Percentiles rank a stretch among this genome's conserved stretches.
These are phyloP conservation scores for Curvularia lunata DNA, from an alignment of 2,329 filamentous ascomycete species.

Conservation along the genomic window DNA sequence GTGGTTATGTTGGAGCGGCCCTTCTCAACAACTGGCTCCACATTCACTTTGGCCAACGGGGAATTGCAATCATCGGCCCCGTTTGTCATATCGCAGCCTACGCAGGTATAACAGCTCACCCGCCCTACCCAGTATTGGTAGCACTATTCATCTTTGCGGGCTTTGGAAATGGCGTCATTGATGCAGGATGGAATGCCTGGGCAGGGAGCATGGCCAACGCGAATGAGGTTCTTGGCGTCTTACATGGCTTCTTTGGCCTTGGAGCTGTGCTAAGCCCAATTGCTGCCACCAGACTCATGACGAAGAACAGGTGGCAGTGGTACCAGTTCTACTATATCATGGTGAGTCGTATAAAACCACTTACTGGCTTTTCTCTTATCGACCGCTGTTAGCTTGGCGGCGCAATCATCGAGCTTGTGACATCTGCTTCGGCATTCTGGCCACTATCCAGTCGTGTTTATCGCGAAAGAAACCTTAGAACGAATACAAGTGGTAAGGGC, in stretches of 20 bases:
- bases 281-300: constrained; percentile 72
- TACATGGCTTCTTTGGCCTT: constrained; percentile 73
- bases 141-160: constrained; percentile 69
- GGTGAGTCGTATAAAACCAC: constrained; percentile 28
- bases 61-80: constrained; percentile 70
- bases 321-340: constrained; percentile 77
- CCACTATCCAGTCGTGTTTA: constrained; percentile 62
- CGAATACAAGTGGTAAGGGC: constrained; percentile 51
- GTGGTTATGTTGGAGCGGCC: constrained; percentile 67
- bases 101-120: background rate
- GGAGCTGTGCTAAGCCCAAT: constrained; percentile 72
- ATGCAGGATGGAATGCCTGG: constrained; percentile 65
- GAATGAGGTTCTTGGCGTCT: constrained; percentile 73
- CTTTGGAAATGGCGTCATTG: constrained; percentile 72
- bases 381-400: constrained; percentile 44
- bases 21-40: constrained; percentile 69
- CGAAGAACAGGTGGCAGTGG: constrained; percentile 66
- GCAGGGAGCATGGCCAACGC: constrained; percentile 72
- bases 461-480: constrained; percentile 54
- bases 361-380: background rate
- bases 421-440: constrained; percentile 66
- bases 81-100: constrained; percentile 64
- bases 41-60: constrained; percentile 68
- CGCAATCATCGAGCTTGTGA: constrained; percentile 61
- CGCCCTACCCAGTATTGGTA: constrained; percentile 61